phyloP scores from a whole-genome alignment of 1,284 basidiomycete genomes.

The Hypsizygus ulmarius region DNA sequence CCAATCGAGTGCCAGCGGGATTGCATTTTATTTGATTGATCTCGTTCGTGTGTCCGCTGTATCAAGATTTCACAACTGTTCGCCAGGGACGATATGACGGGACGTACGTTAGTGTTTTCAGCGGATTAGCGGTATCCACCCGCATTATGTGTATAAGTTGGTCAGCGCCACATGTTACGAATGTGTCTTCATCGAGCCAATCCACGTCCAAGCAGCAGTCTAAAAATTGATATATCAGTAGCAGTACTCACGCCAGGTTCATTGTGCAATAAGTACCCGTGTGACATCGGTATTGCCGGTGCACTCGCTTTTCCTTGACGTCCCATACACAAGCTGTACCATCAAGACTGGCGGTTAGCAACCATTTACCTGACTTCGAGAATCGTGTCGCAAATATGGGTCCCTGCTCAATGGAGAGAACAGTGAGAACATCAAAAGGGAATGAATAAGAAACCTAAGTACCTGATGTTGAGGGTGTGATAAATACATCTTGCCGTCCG shows the following conservation, averaged over 20 bases:
- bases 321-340: slow-evolving; percentile 77
- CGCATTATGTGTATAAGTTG: slow-evolving; percentile 58
- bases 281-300: slow-evolving; percentile 63
- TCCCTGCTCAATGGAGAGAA: slow-evolving; percentile 48
- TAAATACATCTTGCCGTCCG: slow-evolving; percentile 58
- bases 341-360: slow-evolving; percentile 73
- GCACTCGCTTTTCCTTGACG: slow-evolving; percentile 56
- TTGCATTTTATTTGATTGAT: slow-evolving; percentile 78
- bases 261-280: slow-evolving; percentile 44
- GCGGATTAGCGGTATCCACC: slow-evolving; percentile 46
- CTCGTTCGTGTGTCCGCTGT: slow-evolving; percentile 73
- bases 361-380: slow-evolving; percentile 65
- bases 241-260: slow-evolving; percentile 9
- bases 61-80: slow-evolving; percentile 7
- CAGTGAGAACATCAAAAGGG: slow-evolving; percentile 10
- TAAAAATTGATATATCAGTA: slow-evolving; percentile 23
- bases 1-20: slow-evolving; percentile 59
- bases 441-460: slow-evolving; percentile 21
- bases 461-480: slow-evolving; percentile 63
- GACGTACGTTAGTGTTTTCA: slow-evolving; percentile 58
- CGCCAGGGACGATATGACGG: neutral
- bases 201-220: slow-evolving; percentile 80
- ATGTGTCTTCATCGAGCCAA: slow-evolving; percentile 72
- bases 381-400: slow-evolving; percentile 76
- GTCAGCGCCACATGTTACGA: slow-evolving; percentile 76